Percentiles rank a stretch among this genome's conserved stretches.
phyloP scores from a whole-genome alignment of 441 rosid genomes.

The Euphorbia schlechtendalii region DNA sequence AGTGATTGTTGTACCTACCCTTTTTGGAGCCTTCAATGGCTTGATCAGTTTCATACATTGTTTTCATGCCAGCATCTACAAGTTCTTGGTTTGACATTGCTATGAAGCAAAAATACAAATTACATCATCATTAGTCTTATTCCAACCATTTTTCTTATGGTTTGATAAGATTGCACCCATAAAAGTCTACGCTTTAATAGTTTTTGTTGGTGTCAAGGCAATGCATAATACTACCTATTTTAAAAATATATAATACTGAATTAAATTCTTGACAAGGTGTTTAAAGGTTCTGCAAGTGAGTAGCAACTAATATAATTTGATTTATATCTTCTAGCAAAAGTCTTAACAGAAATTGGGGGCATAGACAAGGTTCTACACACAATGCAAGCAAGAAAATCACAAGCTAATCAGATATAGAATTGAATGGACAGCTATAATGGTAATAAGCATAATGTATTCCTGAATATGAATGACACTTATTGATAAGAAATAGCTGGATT shows the following conservation, averaged over 20 bases:
- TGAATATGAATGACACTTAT: neutral
- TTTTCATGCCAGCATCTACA: constrained; percentile 61
- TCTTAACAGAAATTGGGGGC: neutral
- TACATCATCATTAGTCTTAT: neutral
- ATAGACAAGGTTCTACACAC: neutral
- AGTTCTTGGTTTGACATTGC: constrained; percentile 97
- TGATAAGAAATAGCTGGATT: constrained; percentile 11
- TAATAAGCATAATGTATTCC: neutral
- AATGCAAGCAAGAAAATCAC: neutral
- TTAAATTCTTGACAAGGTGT: neutral
- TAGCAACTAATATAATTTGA: neutral
- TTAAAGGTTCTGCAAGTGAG: neutral
- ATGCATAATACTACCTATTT: too few relatives aligned
- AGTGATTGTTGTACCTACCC: constrained; percentile 40
- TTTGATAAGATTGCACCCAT: neutral
- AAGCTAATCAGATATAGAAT: neutral
- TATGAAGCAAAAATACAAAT: constrained; percentile 23
- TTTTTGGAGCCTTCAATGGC: constrained; percentile 88
- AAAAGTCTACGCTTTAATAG: neutral
- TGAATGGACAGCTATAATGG: neutral
- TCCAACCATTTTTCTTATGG: neutral
- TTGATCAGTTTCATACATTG: constrained; percentile 97
- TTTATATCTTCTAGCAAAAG: neutral
- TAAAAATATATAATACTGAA: neutral
- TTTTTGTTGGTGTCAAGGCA: neutral